These are phyloP conservation scores for Geoglossum glabrum DNA, from an alignment of 495 filamentous ascomycete genomes.

Conservation along the genomic window DNA sequence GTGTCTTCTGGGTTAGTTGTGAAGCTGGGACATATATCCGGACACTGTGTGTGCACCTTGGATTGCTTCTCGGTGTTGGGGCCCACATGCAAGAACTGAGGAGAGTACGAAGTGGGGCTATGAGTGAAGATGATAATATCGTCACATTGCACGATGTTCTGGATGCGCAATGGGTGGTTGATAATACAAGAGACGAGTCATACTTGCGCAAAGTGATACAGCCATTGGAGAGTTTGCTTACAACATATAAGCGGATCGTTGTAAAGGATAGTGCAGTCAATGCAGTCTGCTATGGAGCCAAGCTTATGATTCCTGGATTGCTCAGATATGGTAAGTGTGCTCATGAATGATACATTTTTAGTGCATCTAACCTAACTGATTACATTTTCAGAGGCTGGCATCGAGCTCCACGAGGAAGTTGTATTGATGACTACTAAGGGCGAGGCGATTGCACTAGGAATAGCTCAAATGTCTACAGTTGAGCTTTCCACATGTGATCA, in stretches of 20 bases:
- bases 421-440: constrained; percentile 97
- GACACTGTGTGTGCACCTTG: constrained; percentile 91
- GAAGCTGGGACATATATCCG: constrained; percentile 97
- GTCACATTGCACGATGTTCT: constrained; percentile 91
- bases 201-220: constrained; percentile 74
- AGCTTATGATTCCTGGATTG: constrained; percentile 91
- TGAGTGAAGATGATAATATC: constrained; percentile 72
- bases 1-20: constrained; percentile 97
- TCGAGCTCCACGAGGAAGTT: constrained; percentile 79
- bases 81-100: constrained; percentile 98
- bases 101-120: constrained; percentile 80
- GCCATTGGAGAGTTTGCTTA: constrained; percentile 78
- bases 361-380: not conserved
- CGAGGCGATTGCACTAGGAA: constrained; percentile 87
- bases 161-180: constrained; percentile 82
- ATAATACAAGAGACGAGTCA: constrained; percentile 78
- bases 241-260: constrained; percentile 81
- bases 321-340: constrained; percentile 52
- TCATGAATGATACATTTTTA: not conserved
- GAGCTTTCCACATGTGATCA: constrained; percentile 86
- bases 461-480: constrained; percentile 87
- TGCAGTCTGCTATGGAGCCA: constrained; percentile 93
- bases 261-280: constrained; percentile 95
- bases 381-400: constrained; percentile 42
- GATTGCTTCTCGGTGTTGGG: constrained; percentile 78